Conservation (phyloP, 192 early-diverging fungal species). For the Coemansia sp. region DNA sequence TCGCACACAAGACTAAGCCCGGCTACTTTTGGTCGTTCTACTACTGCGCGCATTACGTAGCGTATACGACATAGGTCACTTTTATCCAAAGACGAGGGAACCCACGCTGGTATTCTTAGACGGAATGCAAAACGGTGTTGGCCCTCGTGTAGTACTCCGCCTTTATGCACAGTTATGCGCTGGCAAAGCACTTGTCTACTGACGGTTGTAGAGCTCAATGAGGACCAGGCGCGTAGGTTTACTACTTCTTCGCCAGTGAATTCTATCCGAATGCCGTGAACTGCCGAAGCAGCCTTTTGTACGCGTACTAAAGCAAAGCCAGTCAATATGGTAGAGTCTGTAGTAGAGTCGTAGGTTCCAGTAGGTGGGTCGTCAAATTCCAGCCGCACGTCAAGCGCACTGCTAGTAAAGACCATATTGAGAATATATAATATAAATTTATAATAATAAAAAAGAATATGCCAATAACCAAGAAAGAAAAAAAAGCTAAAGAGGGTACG, state of each 20-base stretch:
- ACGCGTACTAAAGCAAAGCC: conserved; percentile 25
- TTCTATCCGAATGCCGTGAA: conserved; percentile 28
- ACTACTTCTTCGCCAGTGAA: conserved; percentile 46
- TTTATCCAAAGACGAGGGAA: conserved; percentile 43
- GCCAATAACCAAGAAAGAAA: conserved; percentile 3
- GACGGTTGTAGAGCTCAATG: conserved; percentile 24
- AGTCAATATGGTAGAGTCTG: conserved; percentile 8
- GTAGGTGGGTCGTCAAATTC: conserved; percentile 13
- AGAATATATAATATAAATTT: background rate
- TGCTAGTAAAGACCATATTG: conserved; percentile 39
- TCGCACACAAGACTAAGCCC: conserved; percentile 18
- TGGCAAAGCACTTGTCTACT: conserved; percentile 19
- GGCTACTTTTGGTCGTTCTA: conserved; percentile 13
- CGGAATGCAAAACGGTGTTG: conserved; percentile 29
- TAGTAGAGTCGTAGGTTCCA: background rate
- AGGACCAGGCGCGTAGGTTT: conserved; percentile 38
- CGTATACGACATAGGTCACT: conserved; percentile 39
- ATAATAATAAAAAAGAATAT: conserved; percentile 4
- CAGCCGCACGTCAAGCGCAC: conserved; percentile 32
- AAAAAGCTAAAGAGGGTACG: background rate
- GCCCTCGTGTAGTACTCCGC: conserved; percentile 31
- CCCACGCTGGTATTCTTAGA: conserved; percentile 36
- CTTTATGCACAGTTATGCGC: conserved; percentile 6
- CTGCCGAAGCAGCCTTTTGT: background rate
- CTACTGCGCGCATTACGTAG: conserved; percentile 26